Evolutionary conservation across 2,329 filamentous ascomycete species (phyloP), one percentile per base, ranked within the genome.

Genomic region (Penicillium frequentans): DNA sequence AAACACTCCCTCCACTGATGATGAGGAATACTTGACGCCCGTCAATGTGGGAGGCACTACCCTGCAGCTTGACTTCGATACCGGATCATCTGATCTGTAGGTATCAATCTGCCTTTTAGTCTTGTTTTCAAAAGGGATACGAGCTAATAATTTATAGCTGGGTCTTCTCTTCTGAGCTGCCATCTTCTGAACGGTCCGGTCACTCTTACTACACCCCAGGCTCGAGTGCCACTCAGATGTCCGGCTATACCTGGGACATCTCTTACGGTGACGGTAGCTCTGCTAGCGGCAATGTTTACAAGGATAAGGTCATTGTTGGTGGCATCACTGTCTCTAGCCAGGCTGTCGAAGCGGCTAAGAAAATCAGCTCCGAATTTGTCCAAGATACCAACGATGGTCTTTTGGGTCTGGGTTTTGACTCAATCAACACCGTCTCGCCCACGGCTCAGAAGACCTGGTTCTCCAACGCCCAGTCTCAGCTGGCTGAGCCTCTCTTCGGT

Each of bases 61-160:
- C 2, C 69, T 90, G 60, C 81, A 85, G 56, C 70, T 92, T 57
- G 87, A 90, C 69, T 82, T 92, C 57, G 90, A 92, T 63, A 92
- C 89, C 13, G 87, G 80, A 60, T 88, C 79, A 59, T 80, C 86
- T 43, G 87, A 89, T 73, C 82, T 90, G 87, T 86, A 24, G n/a
- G 14, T 8, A 27, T 48, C 31, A 33, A 33, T 16, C 5, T 16
- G 14, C 6, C 13, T 33, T 14, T 5, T 14, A 3, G 5, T 7
- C 5, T 33, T 7, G 1, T 7, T 7, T 33, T 33, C 13, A 33
- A 33, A 6, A 31, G 23, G 5, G 13, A 13, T 3, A 16, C 0
- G 3, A 14, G 16, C 33, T 50, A 23, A 50, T 29, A 11, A 1
- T 13, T 19, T 43, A 33, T 55, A 86, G 84, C 49, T 95, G 82